Base-by-base conservation (phyloP, 1,284 basidiomycete genomes). In the Ceratobasidium sp. region DNA sequence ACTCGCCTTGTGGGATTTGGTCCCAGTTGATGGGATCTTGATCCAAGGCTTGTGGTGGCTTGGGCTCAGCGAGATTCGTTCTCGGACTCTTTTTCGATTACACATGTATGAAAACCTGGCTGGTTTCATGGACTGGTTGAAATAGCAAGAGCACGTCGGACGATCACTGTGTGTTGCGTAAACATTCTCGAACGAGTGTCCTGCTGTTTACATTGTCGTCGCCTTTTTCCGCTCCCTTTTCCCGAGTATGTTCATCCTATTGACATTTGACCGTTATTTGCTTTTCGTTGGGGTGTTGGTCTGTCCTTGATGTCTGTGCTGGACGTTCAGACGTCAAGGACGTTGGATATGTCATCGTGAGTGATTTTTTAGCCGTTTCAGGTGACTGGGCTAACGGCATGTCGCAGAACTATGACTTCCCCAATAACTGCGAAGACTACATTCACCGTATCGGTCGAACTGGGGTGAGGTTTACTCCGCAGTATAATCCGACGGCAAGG, bases 351-450 rank as follows among this genome's bases (percentile, higher is more conserved):
- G 93, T 94, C 75, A 91, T 94, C 77, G 93, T 95, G 78, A 82
- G 93, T 88, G 69, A 71, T 48, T 57, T 53, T 43, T 34, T 36
- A 28, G 21, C 53, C n/a, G 16, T 55, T 41, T 39, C 39, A 74
- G 73, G n/a, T 73, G 62, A 71, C 73, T 62, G 50, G 74, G 64
- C 78, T 83, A 59, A 81, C 67, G 62, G 16, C 23, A 4, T 23
- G 78, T 74, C 79, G 45, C 76, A 93, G 92, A 96, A 96, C 85
- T 97, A 94, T 82, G 96, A 97, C 81, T 98, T 97, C 86, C 94
- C 96, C 3, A 97, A 96, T 83, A 96, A 96, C 80, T 95, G 93
- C 77, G 94, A 96, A 84, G 93, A 96, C 81, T 95, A 95, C 80
- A 93, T 96, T 71, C 93, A 96, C 81, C 93, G 95, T 76, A 96